Conservation (phyloP, 2,329 filamentous ascomycete genomes). For the Arthroderma sp. region DNA sequence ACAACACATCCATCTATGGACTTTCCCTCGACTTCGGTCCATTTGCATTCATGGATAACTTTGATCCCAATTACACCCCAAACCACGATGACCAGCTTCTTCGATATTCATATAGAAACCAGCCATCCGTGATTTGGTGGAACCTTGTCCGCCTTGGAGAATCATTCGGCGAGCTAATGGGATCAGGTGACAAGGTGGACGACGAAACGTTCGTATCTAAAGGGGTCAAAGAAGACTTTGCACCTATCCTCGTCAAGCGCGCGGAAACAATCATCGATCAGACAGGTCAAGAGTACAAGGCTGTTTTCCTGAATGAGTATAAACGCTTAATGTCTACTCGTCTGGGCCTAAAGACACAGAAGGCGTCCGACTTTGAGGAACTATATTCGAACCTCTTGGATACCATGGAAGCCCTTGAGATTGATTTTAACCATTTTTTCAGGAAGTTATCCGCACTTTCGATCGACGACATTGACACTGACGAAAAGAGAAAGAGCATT, state of each 20-base stretch:
- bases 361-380: conserved; percentile 62
- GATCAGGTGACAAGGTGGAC: conserved; percentile 60
- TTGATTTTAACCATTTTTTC: conserved; percentile 95
- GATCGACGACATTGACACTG: conserved; percentile 49
- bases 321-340: conserved; percentile 68
- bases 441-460: conserved; percentile 56
- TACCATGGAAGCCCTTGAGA: conserved; percentile 62
- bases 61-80: conserved; percentile 86
- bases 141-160: conserved; percentile 88
- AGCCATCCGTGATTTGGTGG: conserved; percentile 97
- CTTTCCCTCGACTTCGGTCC: conserved; percentile 90
- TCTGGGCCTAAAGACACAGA: conserved; percentile 58
- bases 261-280: conserved; percentile 75
- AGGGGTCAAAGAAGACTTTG: conserved; percentile 58
- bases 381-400: conserved; percentile 76
- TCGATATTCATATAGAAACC: conserved; percentile 84
- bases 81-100: conserved; percentile 88
- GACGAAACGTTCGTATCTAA: conserved; percentile 55
- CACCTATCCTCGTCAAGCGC: conserved; percentile 56
- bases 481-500: conserved; percentile 48
- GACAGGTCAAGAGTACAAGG: conserved; percentile 75
- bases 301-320: conserved; percentile 79
- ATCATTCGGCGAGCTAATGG: conserved; percentile 74
- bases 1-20: conserved; percentile 86
- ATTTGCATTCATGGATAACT: conserved; percentile 95